A percentile compares a stretch with the other conserved stretches of the same genome.
phyloP scores from a whole-genome alignment of 169 alveolate species.

The Eimeria necatrix region DNA sequence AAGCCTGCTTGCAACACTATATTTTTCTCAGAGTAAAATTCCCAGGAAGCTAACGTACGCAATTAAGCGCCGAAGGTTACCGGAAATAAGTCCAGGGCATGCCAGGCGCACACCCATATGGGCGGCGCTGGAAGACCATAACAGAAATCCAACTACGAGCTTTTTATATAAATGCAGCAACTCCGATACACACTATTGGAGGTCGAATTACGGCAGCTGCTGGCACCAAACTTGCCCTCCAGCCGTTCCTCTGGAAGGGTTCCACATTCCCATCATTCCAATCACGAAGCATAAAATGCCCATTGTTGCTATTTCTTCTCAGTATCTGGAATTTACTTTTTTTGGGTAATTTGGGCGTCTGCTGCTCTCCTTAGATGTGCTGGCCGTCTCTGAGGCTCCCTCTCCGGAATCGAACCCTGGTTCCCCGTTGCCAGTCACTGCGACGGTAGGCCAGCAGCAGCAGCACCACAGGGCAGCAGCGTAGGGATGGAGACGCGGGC shows the following conservation, averaged over 20 bases:
- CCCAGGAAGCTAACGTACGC: neutral
- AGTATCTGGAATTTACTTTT: slow-evolving; percentile 89
- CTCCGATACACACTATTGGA: slow-evolving; percentile 95
- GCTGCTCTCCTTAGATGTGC: slow-evolving; percentile 98
- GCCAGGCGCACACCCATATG: neutral
- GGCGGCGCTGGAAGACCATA: neutral
- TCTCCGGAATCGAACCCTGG: slow-evolving; percentile 98
- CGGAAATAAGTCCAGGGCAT: neutral
- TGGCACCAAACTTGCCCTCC: slow-evolving; percentile 98
- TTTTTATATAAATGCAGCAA: slow-evolving; percentile 95
- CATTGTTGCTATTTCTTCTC: slow-evolving; percentile 95
- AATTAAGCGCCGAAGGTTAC: slow-evolving; percentile 25
- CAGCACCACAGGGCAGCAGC: too few species aligned
- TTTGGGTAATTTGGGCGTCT: slow-evolving; percentile 96
- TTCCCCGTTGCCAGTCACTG: slow-evolving; percentile 97
- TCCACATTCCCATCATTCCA: slow-evolving; percentile 94
- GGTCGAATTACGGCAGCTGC: slow-evolving; percentile 97
- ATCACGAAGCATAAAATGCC: slow-evolving; percentile 89
- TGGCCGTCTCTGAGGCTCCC: slow-evolving; percentile 98
- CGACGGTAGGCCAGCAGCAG: slow-evolving; percentile 97
- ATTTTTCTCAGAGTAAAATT: slow-evolving; percentile 90
- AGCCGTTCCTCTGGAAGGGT: slow-evolving; percentile 89
- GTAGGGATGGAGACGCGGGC: too few species aligned
- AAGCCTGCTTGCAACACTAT: slow-evolving; percentile 96
- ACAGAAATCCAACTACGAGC: slow-evolving; percentile 89